These are phyloP conservation scores for Coemansia sp. DNA, from an alignment of 192 early-diverging fungal genomes.

Conservation along the genomic window DNA sequence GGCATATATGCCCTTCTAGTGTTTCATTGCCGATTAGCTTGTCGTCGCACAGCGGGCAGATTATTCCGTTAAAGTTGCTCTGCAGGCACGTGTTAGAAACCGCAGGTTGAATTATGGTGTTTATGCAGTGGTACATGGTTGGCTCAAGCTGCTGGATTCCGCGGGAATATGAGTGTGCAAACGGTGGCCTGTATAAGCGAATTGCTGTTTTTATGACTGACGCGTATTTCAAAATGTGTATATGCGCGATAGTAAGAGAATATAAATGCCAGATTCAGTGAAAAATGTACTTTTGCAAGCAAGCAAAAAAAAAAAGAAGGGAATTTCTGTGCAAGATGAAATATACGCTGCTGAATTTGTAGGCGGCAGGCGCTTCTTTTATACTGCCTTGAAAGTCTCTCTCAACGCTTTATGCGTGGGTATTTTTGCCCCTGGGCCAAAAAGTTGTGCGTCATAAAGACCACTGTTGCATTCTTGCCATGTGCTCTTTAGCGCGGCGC, in stretches of 20 bases:
- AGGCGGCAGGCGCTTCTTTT: background rate
- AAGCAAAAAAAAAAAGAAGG: too few relatives aligned
- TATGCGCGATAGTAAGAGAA: too few relatives aligned
- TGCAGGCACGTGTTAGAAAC: too few relatives aligned
- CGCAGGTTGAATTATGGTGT: too few relatives aligned
- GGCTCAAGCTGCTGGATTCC: background rate
- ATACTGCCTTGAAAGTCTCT: background rate
- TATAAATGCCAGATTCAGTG: too few relatives aligned
- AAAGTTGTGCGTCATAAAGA: background rate
- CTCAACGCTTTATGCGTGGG: background rate
- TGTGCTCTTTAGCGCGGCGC: background rate
- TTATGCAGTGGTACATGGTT: background rate
- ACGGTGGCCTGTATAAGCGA: too few relatives aligned
- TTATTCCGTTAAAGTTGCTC: slow-evolving; percentile 3
- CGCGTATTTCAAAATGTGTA: too few relatives aligned
- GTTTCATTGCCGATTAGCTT: slow-evolving; percentile 15
- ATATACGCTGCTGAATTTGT: too few relatives aligned
- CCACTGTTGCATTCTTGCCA: background rate
- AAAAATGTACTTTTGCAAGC: too few relatives aligned
- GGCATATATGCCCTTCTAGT: slow-evolving; percentile 20
- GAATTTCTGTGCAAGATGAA: too few relatives aligned
- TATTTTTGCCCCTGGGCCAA: background rate
- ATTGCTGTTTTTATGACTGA: too few relatives aligned
- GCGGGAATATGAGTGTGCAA: too few relatives aligned
- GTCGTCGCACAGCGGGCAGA: slow-evolving; percentile 26